Conservation (phyloP, 1,284 basidiomycete species). For the Sanghuangporus weigelae region DNA sequence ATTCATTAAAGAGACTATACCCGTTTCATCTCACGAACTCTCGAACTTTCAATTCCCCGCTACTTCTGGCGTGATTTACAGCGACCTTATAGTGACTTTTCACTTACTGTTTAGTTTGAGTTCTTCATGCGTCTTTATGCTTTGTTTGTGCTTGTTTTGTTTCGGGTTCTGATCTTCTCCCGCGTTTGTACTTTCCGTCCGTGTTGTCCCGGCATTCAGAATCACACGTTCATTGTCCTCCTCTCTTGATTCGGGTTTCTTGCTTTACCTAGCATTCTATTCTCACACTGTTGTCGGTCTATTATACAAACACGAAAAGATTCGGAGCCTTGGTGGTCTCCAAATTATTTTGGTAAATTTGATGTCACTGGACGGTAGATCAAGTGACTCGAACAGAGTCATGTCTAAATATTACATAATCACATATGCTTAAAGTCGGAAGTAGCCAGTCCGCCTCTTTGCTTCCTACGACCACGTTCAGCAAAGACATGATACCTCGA, state of each 20-base stretch:
- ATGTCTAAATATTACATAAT: not conserved
- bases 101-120: not conserved
- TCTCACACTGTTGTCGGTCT: not conserved
- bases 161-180: not conserved
- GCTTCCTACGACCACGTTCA: conserved; percentile 1
- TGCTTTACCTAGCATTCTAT: not conserved
- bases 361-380: no score
- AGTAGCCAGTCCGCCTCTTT: not conserved
- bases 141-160: not conserved
- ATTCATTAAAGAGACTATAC: not conserved
- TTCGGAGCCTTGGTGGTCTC: no score
- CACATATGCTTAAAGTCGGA: not conserved
- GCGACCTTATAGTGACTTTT: not conserved
- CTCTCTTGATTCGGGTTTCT: not conserved
- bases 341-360: no score
- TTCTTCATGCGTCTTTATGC: not conserved
- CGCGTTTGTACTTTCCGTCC: not conserved
- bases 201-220: not conserved
- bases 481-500: conserved; percentile 54
- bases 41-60: no score
- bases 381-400: not conserved
- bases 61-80: no score
- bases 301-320: not conserved
- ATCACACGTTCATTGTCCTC: no score
- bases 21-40: not conserved